Evolutionary conservation across 2,329 filamentous ascomycete species (phyloP), one percentile per base, ranked within the genome.

Genomic region (Aquanectria penicillioides): DNA sequence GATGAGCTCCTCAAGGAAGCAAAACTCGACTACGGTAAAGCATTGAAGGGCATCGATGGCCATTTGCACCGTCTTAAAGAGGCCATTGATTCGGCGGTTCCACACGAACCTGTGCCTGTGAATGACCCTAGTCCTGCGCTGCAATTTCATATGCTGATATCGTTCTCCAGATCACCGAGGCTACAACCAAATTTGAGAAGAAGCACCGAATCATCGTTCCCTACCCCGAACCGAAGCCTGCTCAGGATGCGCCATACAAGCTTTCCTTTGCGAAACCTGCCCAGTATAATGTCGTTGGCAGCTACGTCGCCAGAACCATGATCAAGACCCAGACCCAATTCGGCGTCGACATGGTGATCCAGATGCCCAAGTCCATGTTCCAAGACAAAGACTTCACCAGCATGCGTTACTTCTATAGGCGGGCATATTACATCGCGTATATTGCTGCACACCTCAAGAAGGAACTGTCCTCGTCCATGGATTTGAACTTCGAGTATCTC

Each of bases 331-430:
- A 89, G 65, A 76, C 78, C 44, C 75, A 74, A 22, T 77, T 89
- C 22, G 81, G 84, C 13, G 82, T 97, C 59, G 94, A 98, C 75
- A 86, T 98, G 83, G 88, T 94, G 6, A 87, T 97, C 13, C 90
- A 91, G 43, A 96, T 99, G 87, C 94, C 95, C 5, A 75, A 80
- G 56, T 78, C 84, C 1, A 77, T 97, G 11, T 94, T 98, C 69
- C 93, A 97, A 71, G 92, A 96, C 38, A 98, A 98, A 77, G 95
- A 99, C 76, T 97, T 94, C 73, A 83, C 94, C 46, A 93, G 97
- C 74, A 85, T 95, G 80, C 87, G 95, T 61, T 98, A 97, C 78
- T 97, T 97, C 72, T 94, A 97, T 78, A 96, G 97, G 71, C 84
- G 94, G 63, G 91, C 95, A 11, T 98, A 94, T 76, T 98, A 96